Percentiles rank a stretch among this genome's conserved stretches.
phyloP scores from a whole-genome alignment of 1,139 yeast genomes.

The Geotrichum cucujoidarum region DNA sequence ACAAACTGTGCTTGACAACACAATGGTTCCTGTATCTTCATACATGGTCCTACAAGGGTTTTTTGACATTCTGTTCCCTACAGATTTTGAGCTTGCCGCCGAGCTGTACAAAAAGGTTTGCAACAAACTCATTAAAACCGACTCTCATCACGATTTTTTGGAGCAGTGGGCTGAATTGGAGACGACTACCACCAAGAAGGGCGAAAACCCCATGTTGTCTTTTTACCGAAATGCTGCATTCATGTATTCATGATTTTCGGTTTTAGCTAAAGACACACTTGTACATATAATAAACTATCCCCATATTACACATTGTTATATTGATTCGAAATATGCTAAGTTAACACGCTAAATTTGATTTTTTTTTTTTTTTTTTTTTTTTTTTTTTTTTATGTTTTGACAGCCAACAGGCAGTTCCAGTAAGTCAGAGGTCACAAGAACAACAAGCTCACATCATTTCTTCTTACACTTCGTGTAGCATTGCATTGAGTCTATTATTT shows the following conservation, averaged over 20 bases:
- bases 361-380: no score
- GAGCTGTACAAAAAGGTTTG: conserved; percentile 61
- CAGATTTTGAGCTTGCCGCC: conserved; percentile 62
- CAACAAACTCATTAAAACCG: conserved; percentile 54
- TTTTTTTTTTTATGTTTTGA: no score
- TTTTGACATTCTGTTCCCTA: conserved; percentile 83
- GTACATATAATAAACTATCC: not conserved
- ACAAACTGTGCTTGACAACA: conserved; percentile 65
- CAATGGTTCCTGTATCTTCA: conserved; percentile 64
- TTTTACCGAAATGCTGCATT: conserved; percentile 76
- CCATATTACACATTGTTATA: no score
- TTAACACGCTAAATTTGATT: no score
- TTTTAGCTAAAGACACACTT: not conserved
- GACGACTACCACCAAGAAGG: conserved; percentile 63
- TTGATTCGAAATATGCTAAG: no score
- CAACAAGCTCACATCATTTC: no score
- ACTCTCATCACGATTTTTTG: conserved; percentile 61
- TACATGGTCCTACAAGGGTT: conserved; percentile 81
- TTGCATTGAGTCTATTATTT: no score
- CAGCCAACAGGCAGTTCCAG: no score
- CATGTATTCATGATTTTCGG: conserved; percentile 38
- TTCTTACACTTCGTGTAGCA: no score
- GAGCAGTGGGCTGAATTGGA: conserved; percentile 68
- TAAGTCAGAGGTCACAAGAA: no score
- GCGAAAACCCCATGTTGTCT: conserved; percentile 85